These are phyloP conservation scores for Coriolopsis trogii DNA, from an alignment of 1,284 basidiomycete genomes.

Conservation along the genomic window DNA sequence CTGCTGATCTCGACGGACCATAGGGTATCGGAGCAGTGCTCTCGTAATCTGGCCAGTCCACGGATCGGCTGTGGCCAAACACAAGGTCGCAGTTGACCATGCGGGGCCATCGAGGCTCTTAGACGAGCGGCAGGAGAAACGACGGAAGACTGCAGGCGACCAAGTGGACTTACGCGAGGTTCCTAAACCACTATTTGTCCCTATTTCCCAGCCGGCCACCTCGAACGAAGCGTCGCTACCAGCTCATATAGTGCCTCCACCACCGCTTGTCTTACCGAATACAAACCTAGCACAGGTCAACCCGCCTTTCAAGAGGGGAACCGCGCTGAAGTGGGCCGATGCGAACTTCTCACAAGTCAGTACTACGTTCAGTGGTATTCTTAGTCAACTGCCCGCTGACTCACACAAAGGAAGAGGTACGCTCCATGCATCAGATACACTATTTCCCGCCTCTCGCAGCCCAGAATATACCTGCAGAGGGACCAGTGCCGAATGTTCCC, in stretches of 20 bases:
- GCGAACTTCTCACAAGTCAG: conserved; percentile 77
- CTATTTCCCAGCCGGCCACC: conserved; percentile 4
- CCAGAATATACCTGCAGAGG: conserved; percentile 23
- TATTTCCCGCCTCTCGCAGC: conserved; percentile 46
- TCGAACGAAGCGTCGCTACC: conserved; percentile 13
- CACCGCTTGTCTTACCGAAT: conserved; percentile 55
- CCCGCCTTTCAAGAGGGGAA: conserved; percentile 75
- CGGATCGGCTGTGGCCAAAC: no score
- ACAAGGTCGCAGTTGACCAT: no score
- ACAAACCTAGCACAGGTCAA: conserved; percentile 63
- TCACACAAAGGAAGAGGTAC: conserved; percentile 71
- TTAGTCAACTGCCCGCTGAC: not conserved
- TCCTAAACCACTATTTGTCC: no score
- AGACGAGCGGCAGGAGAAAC: no score
- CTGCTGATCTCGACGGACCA: no score
- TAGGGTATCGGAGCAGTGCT: no score
- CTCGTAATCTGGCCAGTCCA: no score
- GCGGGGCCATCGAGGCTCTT: no score
- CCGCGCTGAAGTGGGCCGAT: conserved; percentile 75
- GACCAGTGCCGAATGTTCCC: conserved; percentile 29
- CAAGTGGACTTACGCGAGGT: no score
- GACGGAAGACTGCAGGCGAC: no score
- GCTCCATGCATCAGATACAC: conserved; percentile 77
- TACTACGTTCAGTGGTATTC: conserved; percentile 21
- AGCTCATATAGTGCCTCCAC: conserved; percentile 14